Evolutionary conservation across 139 green algal genomes (phyloP).

Genomic region (Mychonastes homosphaera): DNA sequence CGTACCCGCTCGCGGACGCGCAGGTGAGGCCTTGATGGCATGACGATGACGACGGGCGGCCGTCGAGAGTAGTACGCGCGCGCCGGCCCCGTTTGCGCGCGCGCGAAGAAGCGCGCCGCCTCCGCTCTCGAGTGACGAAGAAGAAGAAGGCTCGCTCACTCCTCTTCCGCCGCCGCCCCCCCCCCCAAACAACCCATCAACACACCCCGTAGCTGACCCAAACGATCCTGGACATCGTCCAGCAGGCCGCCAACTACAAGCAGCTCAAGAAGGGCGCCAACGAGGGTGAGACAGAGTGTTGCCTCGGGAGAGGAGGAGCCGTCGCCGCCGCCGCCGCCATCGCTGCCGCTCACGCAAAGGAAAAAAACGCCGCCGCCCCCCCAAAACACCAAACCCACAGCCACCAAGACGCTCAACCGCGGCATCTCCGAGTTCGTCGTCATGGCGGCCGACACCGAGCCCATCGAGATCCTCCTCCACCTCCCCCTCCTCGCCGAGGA

Average conservation of each 20-base stretch:
- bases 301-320: no score
- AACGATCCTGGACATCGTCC: constrained; percentile 97
- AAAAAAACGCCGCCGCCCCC: not conserved
- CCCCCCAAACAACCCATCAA: no score
- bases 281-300: constrained; percentile 85
- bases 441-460: constrained; percentile 96
- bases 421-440: constrained; percentile 97
- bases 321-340: not conserved
- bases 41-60: no score
- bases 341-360: no score
- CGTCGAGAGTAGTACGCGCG: no score
- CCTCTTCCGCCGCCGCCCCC: no score
- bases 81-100: no score
- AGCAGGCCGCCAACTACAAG: constrained; percentile 98
- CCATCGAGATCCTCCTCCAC: constrained; percentile 98
- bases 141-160: not conserved
- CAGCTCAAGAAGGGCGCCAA: constrained; percentile 99
- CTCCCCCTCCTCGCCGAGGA: constrained; percentile 96
- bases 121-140: not conserved
- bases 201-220: constrained; percentile 76
- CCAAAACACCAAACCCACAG: no score
- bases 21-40: constrained; percentile 37
- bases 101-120: no score
- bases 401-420: constrained; percentile 88
- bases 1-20: constrained; percentile 87